phyloP scores from a whole-genome alignment of 2,329 filamentous ascomycete species.

The Magnaporthales sp. region DNA sequence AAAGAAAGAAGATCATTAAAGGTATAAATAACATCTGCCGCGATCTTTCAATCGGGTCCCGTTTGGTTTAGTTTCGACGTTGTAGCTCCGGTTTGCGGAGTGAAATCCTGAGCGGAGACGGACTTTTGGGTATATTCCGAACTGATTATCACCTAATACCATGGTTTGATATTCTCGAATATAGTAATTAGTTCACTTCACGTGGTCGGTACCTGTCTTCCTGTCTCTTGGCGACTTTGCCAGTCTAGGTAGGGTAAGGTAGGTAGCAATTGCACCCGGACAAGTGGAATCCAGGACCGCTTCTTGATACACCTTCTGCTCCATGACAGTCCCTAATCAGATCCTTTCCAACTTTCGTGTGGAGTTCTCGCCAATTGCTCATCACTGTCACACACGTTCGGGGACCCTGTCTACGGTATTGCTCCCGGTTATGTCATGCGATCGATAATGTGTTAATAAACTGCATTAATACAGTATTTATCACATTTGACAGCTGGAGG shows the following conservation, averaged over 20 bases:
- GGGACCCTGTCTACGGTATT: neutral
- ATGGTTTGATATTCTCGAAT: neutral
- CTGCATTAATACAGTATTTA: neutral
- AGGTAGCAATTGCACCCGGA: neutral
- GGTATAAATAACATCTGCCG: neutral
- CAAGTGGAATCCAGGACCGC: neutral
- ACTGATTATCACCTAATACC: neutral
- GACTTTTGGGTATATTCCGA: too few species aligned
- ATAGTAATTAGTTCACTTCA: neutral
- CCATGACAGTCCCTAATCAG: neutral
- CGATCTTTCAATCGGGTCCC: neutral
- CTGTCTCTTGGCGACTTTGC: neutral
- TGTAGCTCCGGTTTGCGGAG: neutral
- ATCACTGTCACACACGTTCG: neutral
- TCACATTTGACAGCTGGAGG: neutral
- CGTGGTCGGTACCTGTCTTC: neutral
- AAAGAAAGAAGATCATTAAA: neutral
- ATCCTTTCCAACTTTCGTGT: neutral
- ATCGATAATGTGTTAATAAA: neutral
- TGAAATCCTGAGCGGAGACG: neutral
- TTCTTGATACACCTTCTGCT: neutral
- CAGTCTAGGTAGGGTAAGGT: neutral
- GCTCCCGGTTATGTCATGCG: neutral
- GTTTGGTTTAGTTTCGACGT: neutral
- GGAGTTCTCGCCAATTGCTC: neutral